These are phyloP conservation scores for Aspergillus egyptiacus DNA, from an alignment of 495 filamentous ascomycete genomes.

Conservation along the genomic window DNA sequence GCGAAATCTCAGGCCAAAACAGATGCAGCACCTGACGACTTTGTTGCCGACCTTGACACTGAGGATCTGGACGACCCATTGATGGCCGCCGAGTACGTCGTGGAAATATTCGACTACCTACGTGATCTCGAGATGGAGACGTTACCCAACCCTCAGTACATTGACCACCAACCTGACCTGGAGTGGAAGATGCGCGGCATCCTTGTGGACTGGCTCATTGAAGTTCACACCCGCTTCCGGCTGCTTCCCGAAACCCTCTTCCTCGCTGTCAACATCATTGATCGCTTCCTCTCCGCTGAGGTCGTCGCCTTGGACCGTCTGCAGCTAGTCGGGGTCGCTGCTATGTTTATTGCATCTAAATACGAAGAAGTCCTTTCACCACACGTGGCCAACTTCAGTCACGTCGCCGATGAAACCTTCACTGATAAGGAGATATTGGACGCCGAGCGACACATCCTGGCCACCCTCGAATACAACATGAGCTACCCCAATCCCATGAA, in stretches of 20 bases:
- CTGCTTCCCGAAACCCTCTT: conserved; percentile 97
- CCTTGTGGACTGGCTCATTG: conserved; percentile 95
- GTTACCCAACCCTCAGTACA: conserved; percentile 87
- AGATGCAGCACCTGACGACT: conserved; percentile 39
- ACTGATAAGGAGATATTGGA: conserved; percentile 94
- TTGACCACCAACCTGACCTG: conserved; percentile 84
- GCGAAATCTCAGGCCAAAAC: conserved; percentile 19
- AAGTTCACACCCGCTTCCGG: conserved; percentile 95
- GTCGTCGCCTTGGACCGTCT: conserved; percentile 91
- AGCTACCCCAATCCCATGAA: conserved; percentile 99
- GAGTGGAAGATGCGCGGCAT: conserved; percentile 99
- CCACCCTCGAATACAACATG: conserved; percentile 89
- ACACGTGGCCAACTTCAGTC: conserved; percentile 92
- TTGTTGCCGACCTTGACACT: conserved; percentile 64
- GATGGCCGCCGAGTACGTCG: conserved; percentile 96
- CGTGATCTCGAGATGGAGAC: conserved; percentile 77
- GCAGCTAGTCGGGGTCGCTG: conserved; percentile 92
- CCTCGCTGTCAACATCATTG: conserved; percentile 95
- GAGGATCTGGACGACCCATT: conserved; percentile 90
- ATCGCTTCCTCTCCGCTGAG: conserved; percentile 91
- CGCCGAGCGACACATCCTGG: conserved; percentile 87
- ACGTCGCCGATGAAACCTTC: conserved; percentile 95
- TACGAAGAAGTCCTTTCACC: conserved; percentile 97
- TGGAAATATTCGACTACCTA: conserved; percentile 96
- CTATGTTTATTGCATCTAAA: conserved; percentile 98